Evolutionary conservation across 768 basidiomycete genomes (phyloP), one percentile per base, ranked within the genome.

Genomic region (Boletus edulis): DNA sequence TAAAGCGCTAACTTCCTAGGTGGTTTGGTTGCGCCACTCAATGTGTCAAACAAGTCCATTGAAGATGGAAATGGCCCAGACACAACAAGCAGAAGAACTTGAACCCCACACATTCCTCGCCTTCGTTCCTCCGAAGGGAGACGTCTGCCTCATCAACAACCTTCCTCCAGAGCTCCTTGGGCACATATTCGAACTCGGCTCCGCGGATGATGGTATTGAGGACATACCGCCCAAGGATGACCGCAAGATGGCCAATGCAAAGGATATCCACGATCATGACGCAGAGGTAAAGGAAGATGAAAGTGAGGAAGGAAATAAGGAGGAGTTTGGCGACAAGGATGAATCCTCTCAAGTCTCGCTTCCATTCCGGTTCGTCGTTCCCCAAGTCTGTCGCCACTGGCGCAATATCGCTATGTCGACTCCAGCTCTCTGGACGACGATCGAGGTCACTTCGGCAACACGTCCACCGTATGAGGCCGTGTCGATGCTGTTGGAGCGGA

Each of bases 401-500:
- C 81, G 85, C 45, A 70, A 69, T 39, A 60, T 77, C 2, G 79
- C 83, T 3, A 51, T 86, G 27, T 76, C 77, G 31, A 80, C 79
- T 0, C 81, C 83, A 1, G 69, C 72, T 13, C 74, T 87, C n/a
- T 88, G 86, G 86, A 80, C 79, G 11, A 67, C 54, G 29, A 71
- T 87, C 41, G 12, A 6, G 1, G 49, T 69, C 18, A 13, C 22
- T 20, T 42, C 49, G 5, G 40, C 56, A 5, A 68, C 72, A 35
- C 73, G 67, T 27, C 69, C 74, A 4, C 77, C 78, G 3, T 77
- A 79, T 49, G 76, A 78, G 12, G 73, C 69, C 49, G 75, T 79
- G 4, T 61, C 65, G 42, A 66, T 64, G 12, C 81, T 79, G 62
- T 68, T 89, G 49, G 70, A 78, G 43, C 80, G 87, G 39, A 77